A percentile compares a stretch with the other conserved stretches of the same genome.
phyloP scores from a whole-genome alignment of 2,329 filamentous ascomycete species.

The Apiospora kogelbergensis region DNA sequence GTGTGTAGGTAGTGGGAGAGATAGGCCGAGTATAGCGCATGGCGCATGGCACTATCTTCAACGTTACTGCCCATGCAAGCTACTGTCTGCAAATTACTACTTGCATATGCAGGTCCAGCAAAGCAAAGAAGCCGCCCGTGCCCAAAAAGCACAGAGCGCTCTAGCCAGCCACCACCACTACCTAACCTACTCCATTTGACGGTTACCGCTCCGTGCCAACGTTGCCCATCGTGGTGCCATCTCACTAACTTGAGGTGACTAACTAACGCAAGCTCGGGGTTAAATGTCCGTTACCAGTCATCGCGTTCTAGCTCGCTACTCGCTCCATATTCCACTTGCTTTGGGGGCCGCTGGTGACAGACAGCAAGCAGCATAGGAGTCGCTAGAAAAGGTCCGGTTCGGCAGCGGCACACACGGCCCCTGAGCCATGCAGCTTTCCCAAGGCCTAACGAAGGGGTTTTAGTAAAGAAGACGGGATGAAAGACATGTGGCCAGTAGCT shows the following conservation, averaged over 20 bases:
- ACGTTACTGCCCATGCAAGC: conserved; percentile 3
- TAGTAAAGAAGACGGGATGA: not conserved
- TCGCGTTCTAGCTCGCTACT: not conserved
- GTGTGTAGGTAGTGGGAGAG: not conserved
- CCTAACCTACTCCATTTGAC: not conserved
- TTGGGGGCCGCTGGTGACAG: not conserved
- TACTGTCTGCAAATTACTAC: not conserved
- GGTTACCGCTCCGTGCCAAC: conserved; percentile 4
- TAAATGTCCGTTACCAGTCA: not conserved
- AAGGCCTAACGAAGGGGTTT: not conserved
- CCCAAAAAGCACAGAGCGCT: not conserved
- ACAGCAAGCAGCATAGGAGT: not conserved
- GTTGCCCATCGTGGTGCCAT: not conserved
- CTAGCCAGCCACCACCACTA: not conserved
- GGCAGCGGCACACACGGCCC: not conserved
- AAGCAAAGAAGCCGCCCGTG: not conserved
- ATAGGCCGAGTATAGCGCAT: not conserved
- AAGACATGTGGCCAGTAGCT: conserved; percentile 4
- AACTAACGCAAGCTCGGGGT: not conserved
- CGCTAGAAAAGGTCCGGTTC: not conserved
- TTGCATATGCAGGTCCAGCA: conserved; percentile 6
- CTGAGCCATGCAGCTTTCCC: not conserved
- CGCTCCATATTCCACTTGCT: not conserved
- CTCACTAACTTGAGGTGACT: not conserved
- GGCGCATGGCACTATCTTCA: not conserved